Evolutionary conservation across 495 filamentous ascomycete species (phyloP).

Genomic region (Hypoxylon perforatum): DNA sequence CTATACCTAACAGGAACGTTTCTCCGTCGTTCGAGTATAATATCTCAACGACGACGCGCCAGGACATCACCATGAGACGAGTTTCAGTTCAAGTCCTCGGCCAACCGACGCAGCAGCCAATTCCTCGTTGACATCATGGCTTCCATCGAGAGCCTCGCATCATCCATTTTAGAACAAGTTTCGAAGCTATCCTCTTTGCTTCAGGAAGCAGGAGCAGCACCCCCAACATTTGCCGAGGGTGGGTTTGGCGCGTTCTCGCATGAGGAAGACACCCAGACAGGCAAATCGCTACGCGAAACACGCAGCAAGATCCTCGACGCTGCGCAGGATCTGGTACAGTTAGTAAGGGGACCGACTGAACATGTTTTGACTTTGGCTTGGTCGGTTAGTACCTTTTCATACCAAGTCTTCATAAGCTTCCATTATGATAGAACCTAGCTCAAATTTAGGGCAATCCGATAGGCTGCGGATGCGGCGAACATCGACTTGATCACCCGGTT

Average conservation of each 20-base stretch:
- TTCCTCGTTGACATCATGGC: conserved; percentile 10
- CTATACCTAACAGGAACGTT: neutral
- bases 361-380: conserved; percentile 29
- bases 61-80: neutral
- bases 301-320: conserved; percentile 29
- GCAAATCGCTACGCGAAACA: conserved; percentile 21
- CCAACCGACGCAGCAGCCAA: conserved; percentile 24
- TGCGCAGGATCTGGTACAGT: conserved; percentile 26
- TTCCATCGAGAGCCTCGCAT: conserved; percentile 19
- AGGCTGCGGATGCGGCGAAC: conserved; percentile 18
- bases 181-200: conserved; percentile 25
- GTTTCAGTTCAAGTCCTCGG: conserved; percentile 41
- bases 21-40: neutral
- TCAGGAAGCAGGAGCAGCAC: conserved; percentile 15
- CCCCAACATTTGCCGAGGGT: conserved; percentile 30
- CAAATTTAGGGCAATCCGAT: neutral
- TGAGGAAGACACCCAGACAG: conserved; percentile 15
- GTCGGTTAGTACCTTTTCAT: conserved; percentile 22
- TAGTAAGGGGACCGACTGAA: conserved; percentile 30
- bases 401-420: neutral
- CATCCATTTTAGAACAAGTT: conserved; percentile 23
- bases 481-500: conserved; percentile 28
- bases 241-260: conserved; percentile 24
- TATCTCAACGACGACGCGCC: neutral
- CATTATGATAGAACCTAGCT: neutral